Evolutionary conservation across 371 early-diverging fungal species (phyloP).

Genomic region (Mortierella sp.): DNA sequence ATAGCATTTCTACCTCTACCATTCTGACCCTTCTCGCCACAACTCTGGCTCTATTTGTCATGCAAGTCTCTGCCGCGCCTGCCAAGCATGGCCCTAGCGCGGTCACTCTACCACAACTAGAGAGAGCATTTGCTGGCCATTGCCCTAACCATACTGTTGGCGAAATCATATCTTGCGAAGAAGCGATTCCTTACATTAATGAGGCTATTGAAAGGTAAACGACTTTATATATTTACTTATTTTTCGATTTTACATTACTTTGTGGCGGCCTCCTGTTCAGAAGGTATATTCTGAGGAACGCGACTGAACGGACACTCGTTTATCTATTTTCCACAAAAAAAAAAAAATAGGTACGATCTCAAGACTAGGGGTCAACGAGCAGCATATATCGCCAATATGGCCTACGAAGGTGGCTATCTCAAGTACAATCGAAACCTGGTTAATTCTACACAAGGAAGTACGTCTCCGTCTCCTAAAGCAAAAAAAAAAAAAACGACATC

Average conservation of each 20-base stretch:
- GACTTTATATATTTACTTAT: neutral
- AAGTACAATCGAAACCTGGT: constrained; percentile 39
- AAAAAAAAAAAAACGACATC: too few relatives aligned
- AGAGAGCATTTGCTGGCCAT: constrained; percentile 22
- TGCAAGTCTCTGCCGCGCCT: neutral
- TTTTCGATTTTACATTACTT: too few relatives aligned
- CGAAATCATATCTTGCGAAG: constrained; percentile 39
- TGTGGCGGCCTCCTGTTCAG: too few relatives aligned
- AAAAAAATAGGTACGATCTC: constrained; percentile 24
- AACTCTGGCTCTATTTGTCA: neutral
- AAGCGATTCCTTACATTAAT: constrained; percentile 50
- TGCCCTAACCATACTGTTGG: constrained; percentile 24
- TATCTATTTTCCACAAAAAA: too few relatives aligned
- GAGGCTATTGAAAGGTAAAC: constrained; percentile 44
- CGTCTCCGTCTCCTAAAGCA: too few relatives aligned
- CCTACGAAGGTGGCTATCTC: constrained; percentile 38
- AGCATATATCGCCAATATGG: constrained; percentile 50
- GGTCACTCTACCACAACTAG: constrained; percentile 23
- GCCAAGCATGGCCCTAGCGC: neutral
- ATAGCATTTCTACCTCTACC: neutral
- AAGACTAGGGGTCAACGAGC: constrained; percentile 41
- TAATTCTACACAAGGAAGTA: constrained; percentile 39
- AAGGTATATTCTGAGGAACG: too few relatives aligned
- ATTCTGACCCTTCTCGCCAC: neutral
- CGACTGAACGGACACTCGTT: too few relatives aligned